These are phyloP conservation scores for Boletus rex-veris DNA, from an alignment of 768 basidiomycete genomes.

Conservation along the genomic window DNA sequence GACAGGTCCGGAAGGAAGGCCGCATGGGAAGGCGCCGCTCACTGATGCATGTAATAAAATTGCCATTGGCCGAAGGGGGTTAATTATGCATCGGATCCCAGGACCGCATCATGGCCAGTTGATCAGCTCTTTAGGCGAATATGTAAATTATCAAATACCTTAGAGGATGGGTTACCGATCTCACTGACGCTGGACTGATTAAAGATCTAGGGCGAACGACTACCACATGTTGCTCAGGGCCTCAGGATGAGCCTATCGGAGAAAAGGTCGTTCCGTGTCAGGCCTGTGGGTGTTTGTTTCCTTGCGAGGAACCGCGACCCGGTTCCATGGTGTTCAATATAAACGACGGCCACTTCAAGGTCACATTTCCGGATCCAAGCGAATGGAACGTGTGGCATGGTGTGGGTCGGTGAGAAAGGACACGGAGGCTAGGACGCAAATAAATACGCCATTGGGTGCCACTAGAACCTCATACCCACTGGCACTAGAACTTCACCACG, in stretches of 20 bases:
- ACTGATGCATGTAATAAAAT: conserved; percentile 3
- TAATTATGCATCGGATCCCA: neutral
- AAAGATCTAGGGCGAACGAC: neutral
- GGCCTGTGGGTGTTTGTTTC: neutral
- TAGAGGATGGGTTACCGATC: neutral
- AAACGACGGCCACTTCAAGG: neutral
- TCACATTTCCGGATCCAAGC: neutral
- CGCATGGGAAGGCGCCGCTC: conserved; percentile 2
- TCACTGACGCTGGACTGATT: neutral
- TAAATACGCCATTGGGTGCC: too few species aligned
- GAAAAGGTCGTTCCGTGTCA: neutral
- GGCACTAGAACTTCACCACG: too few species aligned
- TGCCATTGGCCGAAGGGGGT: conserved; percentile 19
- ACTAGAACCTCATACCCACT: too few species aligned
- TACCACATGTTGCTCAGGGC: neutral
- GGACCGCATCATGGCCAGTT: neutral
- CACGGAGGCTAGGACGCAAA: too few species aligned
- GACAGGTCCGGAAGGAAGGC: conserved; percentile 21
- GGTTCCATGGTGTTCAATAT: neutral
- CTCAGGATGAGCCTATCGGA: neutral
- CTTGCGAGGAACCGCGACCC: neutral
- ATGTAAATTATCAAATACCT: neutral
- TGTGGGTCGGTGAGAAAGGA: too few species aligned
- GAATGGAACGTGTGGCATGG: too few species aligned
- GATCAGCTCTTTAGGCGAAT: conserved; percentile 1